Base-by-base conservation (phyloP, 805 yeast genomes). In the Candida insectorum region DNA sequence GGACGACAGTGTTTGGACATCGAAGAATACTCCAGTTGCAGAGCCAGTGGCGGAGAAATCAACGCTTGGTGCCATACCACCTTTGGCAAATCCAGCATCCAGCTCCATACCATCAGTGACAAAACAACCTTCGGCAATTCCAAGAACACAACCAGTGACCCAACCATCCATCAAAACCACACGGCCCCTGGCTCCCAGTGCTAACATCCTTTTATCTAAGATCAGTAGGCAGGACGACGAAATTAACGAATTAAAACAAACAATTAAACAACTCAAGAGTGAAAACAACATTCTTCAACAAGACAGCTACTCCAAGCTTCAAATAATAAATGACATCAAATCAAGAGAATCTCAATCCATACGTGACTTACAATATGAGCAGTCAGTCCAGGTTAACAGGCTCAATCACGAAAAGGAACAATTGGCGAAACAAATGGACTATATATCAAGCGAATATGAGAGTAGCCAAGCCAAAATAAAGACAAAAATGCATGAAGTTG, bases 261-360 rank as follows among this genome's bases (percentile, higher is more conserved):
- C 17, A 10, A 28, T 43, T n/a, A 36, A 37, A 16, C 34, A 32
- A 7, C 24, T 43, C 21, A 39, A 34, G 21, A 29, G 28, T 14
- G 41, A 43, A 22, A 43, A 43, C 18, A 34, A 32, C 17, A 5
- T 20, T 3, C 28, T 39, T 3, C 37, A 37, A 30, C 44, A 43
- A 31, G 33, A 36, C 4, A 37, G 33, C 18, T 43, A 39, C 16
- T 24, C 21, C 14, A 29, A 29, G 12, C 15, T 30, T 15, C 38
- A 34, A 18, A 17, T 19, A 10, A 21, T 30, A 4, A 26, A 29
- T 12, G 37, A 34, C 3, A 7, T 31, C 11, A 30, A 30, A 16
- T 12, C 21, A 10, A 15, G 30, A 19, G 30, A 35, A 11, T 17
- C 26, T 2, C 29, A 24, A 15, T 23, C 18, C 5, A 27, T 20